Evolutionary conservation across 2,329 filamentous ascomycete species (phyloP), one percentile per base, ranked within the genome.

Genomic region (Ophiosphaerella korrae): DNA sequence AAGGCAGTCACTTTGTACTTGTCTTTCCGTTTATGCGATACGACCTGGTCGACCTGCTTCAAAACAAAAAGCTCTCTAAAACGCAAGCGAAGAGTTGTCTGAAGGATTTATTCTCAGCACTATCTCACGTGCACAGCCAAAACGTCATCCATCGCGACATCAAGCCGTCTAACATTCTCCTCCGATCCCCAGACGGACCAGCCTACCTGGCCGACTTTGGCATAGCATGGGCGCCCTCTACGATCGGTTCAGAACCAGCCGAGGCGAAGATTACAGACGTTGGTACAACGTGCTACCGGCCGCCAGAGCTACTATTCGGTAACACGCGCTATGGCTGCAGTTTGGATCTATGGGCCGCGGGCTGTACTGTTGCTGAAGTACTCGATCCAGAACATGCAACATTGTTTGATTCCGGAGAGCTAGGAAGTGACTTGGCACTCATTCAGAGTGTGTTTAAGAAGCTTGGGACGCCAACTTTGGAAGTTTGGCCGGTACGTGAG

Each of bases 371-470:
- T 9, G 89, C 91, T 4, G 92, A 97, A 74, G 77, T 89, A 73
- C 67, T 86, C 77, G 67, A 80, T 72, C 55, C 80, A 58, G 58
- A 80, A 70, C 61, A 85, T 76, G 38, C 76, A 53, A 81, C 88
- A 0, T 78, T 97, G 1, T 97, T 99, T 62, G 88, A 94, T 68
- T 90, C 91, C 3, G 89, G 91, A 1, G 90, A 96, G 62, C 82
- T 97, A 43, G 94, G 95, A 0, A 97, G 90, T 67, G 94, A 99
- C 74, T 80, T 99, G 34, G 89, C 90, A 0, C 79, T 99, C 43
- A 93, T 99, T 49, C 82, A 92, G 45, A 96, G 91, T 66, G 93
- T 97, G 32, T 97, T 99, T 76, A 87, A 89, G 74, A 95, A 88
- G 0, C 74, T 99, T 6, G 95, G 95, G 1, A 97, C 92, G 1